A percentile compares a stretch with the other conserved stretches of the same genome.
phyloP scores from a whole-genome alignment of 2,329 filamentous ascomycete genomes.

The Cladosporium sp. region DNA sequence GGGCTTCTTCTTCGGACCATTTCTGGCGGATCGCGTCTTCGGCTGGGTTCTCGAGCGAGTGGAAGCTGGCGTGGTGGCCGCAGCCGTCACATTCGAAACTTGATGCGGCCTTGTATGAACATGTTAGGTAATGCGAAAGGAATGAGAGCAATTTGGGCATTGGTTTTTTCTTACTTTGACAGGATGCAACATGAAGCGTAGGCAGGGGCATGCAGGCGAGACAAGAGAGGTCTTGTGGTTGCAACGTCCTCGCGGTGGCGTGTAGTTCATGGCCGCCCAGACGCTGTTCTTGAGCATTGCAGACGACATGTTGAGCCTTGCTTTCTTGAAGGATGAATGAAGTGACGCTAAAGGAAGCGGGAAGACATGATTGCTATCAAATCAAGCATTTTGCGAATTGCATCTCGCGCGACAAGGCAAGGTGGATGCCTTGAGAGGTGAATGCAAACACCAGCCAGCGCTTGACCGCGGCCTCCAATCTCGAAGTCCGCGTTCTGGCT shows the following conservation, averaged over 20 bases:
- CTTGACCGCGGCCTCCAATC: not conserved
- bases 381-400: not conserved
- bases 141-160: no score
- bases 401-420: not conserved
- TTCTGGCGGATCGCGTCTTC: slow-evolving; percentile 43
- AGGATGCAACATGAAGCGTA: slow-evolving; percentile 53
- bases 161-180: slow-evolving; percentile 39
- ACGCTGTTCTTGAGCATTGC: slow-evolving; percentile 35
- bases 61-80: slow-evolving; percentile 49
- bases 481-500: not conserved
- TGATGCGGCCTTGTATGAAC: slow-evolving; percentile 34
- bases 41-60: slow-evolving; percentile 46
- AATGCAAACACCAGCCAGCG: no score
- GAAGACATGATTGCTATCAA: not conserved
- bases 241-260: slow-evolving; percentile 46
- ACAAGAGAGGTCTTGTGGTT: slow-evolving; percentile 44
- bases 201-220: slow-evolving; percentile 44
- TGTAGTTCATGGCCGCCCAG: slow-evolving; percentile 47
- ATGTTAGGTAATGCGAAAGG: not conserved
- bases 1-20: slow-evolving; percentile 37
- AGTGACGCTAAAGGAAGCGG: not conserved
- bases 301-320: slow-evolving; percentile 3
- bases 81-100: slow-evolving; percentile 53
- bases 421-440: not conserved
- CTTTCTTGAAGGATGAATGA: not conserved